Evolutionary conservation across 257 asterid genomes (phyloP).

Genomic region (Solanum appendiculatum): DNA sequence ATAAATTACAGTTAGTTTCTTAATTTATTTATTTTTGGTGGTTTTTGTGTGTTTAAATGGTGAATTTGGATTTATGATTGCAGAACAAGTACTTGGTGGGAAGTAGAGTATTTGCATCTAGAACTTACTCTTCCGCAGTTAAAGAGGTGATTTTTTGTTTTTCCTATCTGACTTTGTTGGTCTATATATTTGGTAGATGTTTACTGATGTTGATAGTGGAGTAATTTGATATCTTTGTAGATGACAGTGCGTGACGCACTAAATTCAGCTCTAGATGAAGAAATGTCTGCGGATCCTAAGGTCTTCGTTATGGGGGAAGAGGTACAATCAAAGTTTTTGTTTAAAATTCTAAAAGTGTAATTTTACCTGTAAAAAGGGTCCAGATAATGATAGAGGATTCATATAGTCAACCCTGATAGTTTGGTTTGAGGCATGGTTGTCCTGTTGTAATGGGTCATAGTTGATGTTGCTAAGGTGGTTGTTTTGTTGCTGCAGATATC

Average conservation of each 20-base stretch:
- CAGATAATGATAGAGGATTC: background rate
- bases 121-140: constrained; percentile 59
- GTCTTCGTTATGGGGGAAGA: constrained; percentile 96
- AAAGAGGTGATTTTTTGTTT: constrained; percentile 37
- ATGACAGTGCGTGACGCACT: constrained; percentile 94
- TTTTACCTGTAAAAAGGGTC: background rate
- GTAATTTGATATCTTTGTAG: constrained; percentile 21
- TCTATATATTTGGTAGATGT: background rate
- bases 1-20: background rate
- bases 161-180: background rate
- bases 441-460: background rate
- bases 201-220: background rate
- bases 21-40: background rate
- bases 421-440: background rate
- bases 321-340: constrained; percentile 23
- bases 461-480: background rate
- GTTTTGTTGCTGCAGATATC: background rate
- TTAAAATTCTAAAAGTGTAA: background rate
- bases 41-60: background rate
- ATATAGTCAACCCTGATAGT: background rate
- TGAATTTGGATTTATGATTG: background rate
- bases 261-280: constrained; percentile 91
- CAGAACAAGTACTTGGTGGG: constrained; percentile 10
- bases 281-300: constrained; percentile 92
- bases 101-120: constrained; percentile 40